These are phyloP conservation scores for Apiospora kogelbergensis DNA, from an alignment of 2,329 filamentous ascomycete species.

Conservation along the genomic window DNA sequence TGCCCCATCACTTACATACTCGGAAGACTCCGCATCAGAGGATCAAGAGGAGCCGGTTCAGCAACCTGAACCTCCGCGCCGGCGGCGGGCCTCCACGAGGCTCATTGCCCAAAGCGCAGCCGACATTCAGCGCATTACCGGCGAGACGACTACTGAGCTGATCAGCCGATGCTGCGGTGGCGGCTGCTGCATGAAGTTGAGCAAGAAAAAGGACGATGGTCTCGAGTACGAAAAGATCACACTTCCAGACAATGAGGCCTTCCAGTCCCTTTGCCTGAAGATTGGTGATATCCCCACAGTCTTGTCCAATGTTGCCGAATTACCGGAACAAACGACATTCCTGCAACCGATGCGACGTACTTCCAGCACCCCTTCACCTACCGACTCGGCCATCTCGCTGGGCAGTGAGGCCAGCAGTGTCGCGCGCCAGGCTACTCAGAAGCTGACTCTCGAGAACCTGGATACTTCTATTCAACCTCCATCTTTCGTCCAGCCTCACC, in stretches of 20 bases:
- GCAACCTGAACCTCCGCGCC: constrained; percentile 44
- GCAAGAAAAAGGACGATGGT: constrained; percentile 39
- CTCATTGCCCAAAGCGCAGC: constrained; percentile 64
- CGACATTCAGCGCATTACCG: constrained; percentile 64
- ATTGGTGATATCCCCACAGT: constrained; percentile 72
- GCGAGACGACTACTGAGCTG: constrained; percentile 61
- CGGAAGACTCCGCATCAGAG: constrained; percentile 54
- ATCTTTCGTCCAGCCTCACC: constrained; percentile 88
- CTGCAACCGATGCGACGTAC: constrained; percentile 58
- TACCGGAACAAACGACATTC: constrained; percentile 75
- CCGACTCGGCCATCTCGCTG: constrained; percentile 50
- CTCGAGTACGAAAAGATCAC: constrained; percentile 53
- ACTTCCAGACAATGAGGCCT: constrained; percentile 81
- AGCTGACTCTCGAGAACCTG: constrained; percentile 41
- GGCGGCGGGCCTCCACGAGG: constrained; percentile 67
- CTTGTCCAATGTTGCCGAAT: constrained; percentile 67
- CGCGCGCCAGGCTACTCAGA: constrained; percentile 20
- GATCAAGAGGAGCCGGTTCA: constrained; percentile 53
- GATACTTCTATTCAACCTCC: constrained; percentile 73
- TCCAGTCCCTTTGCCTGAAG: constrained; percentile 73
- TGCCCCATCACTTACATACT: constrained; percentile 63
- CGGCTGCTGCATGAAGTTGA: constrained; percentile 58
- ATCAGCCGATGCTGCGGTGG: constrained; percentile 65
- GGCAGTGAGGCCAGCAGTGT: constrained; percentile 37
- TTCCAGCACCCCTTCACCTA: constrained; percentile 39